phyloP scores from a whole-genome alignment of 495 filamentous ascomycete species.

The Aspergillus heteromorphus region DNA sequence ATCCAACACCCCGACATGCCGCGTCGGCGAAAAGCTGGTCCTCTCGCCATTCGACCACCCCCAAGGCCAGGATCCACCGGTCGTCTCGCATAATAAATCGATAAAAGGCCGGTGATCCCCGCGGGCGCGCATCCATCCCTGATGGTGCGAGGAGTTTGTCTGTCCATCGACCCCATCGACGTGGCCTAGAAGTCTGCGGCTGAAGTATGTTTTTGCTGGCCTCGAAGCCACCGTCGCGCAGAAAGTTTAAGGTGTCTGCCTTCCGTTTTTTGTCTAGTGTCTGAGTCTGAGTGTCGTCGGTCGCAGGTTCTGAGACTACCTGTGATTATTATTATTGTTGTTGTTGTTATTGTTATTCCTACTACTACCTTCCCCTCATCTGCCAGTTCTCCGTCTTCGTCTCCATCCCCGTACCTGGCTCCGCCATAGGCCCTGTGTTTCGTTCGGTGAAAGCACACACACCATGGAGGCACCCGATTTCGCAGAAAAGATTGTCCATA shows the following conservation, averaged over 20 bases:
- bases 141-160: not conserved
- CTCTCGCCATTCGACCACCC: not conserved
- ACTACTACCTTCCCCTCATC: not conserved
- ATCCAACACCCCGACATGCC: not conserved
- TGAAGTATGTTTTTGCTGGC: conserved; percentile 1
- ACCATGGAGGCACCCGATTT: not conserved
- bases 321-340: too few relatives aligned
- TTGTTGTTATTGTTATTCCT: too few relatives aligned
- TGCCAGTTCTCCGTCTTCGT: not conserved
- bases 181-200: not conserved
- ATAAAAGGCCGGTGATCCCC: not conserved
- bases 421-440: too few relatives aligned
- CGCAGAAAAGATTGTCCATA: not conserved
- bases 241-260: not conserved
- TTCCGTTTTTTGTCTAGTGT: not conserved
- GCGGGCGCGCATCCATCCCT: not conserved
- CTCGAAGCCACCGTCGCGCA: not conserved
- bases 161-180: too few relatives aligned
- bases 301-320: too few relatives aligned
- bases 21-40: not conserved
- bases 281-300: too few relatives aligned
- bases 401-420: too few relatives aligned
- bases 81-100: not conserved
- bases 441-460: not conserved
- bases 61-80: not conserved